Conservation (phyloP, 306 rosid species). For the Pueraria montana region DNA sequence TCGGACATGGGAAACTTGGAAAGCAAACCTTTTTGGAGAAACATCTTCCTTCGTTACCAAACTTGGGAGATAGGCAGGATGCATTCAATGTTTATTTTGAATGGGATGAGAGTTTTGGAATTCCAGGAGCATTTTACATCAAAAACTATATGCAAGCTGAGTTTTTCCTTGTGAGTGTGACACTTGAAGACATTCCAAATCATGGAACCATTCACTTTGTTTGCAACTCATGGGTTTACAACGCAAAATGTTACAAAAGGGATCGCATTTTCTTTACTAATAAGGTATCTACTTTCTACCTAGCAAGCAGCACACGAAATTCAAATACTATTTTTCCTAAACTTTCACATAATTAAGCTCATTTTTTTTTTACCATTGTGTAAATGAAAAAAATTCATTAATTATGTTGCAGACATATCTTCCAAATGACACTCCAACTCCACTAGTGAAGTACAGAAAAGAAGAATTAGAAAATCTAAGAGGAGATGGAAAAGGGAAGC, state of each 20-base stretch:
- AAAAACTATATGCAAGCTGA: constrained; percentile 58
- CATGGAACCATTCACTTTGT: constrained; percentile 56
- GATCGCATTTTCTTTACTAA: constrained; percentile 73
- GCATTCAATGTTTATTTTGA: constrained; percentile 62
- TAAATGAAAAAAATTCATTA: background rate
- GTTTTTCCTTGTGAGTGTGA: constrained; percentile 69
- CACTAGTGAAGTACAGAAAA: constrained; percentile 60
- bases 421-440: constrained; percentile 67
- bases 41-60: constrained; percentile 53
- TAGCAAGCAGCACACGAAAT: background rate
- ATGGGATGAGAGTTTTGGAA: constrained; percentile 61
- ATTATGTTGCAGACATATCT: constrained; percentile 60
- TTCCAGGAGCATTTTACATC: constrained; percentile 66
- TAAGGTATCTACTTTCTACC: constrained; percentile 47
- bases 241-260: constrained; percentile 40
- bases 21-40: constrained; percentile 61
- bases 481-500: constrained; percentile 77
- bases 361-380: too few species aligned
- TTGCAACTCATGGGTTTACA: constrained; percentile 82
- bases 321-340: background rate
- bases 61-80: constrained; percentile 53
- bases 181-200: constrained; percentile 64
- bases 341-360: background rate
- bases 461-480: constrained; percentile 66
- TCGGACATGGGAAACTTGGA: constrained; percentile 64